phyloP scores from a whole-genome alignment of 345 rosid genomes.

The Euclidium syriacum region DNA sequence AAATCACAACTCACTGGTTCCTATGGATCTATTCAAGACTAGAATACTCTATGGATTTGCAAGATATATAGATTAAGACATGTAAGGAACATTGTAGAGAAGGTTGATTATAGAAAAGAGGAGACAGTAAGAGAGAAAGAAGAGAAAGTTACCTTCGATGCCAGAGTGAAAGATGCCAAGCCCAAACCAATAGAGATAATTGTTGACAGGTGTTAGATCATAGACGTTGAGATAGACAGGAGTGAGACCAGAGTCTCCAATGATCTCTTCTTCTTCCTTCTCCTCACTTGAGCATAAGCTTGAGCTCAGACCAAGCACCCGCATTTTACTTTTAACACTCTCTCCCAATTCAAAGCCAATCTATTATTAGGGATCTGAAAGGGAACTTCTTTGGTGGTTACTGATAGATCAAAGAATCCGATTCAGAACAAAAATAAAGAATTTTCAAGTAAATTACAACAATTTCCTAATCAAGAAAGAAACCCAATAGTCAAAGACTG shows the following conservation, averaged over 20 bases:
- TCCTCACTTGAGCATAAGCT: conserved; percentile 44
- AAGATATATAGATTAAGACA: background rate
- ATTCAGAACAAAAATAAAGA: background rate
- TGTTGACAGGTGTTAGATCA: conserved; percentile 91
- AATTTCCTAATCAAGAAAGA: background rate
- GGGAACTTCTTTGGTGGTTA: too few relatives aligned
- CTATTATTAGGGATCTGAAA: too few relatives aligned
- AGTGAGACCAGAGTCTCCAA: conserved; percentile 29
- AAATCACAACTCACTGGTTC: background rate
- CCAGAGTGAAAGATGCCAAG: conserved; percentile 97
- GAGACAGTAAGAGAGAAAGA: background rate
- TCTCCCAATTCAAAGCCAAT: too few relatives aligned
- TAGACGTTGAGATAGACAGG: conserved; percentile 78
- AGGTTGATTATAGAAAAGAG: background rate
- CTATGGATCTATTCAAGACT: background rate
- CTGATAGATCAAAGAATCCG: too few relatives aligned
- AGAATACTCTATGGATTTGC: background rate
- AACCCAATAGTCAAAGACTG: background rate
- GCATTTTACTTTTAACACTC: conserved; percentile 40
- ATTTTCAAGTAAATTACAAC: background rate
- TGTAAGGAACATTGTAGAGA: background rate
- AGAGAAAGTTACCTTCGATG: conserved; percentile 58
- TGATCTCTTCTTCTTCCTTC: conserved; percentile 36
- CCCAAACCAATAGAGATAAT: conserved; percentile 88
- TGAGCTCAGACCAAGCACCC: conserved; percentile 62